Evolutionary conservation across 2,329 filamentous ascomycete species (phyloP), one percentile per base, ranked within the genome.

Genomic region (Paradendryphiella salina): DNA sequence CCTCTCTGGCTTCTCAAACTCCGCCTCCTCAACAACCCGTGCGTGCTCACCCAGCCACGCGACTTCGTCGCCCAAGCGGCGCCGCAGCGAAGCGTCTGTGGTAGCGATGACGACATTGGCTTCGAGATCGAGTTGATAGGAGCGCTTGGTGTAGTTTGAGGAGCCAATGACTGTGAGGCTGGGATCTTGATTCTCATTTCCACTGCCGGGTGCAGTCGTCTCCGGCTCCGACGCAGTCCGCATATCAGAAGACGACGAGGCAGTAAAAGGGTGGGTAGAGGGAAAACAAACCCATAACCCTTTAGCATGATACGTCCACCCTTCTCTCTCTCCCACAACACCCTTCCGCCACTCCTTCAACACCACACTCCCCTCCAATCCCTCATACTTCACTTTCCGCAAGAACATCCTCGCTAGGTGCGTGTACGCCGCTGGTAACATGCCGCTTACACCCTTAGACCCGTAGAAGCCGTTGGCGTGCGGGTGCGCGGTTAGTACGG

Each of bases 281-380:
- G 87, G 83, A 46, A 93, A 79, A 0, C 89, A 90, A 20, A 96
- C 80, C 93, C 93, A 97, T 2, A 97, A 79, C 0, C 94, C 94
- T 74, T 99, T 99, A 39, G 94, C 94, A 66, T 99, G 94, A 73
- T 99, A 99, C 0, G 93, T 96, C 94, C 95, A 99, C 0, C 90
- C 93, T 1, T 80, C 89, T 0, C 88, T 85, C 63, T 90, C 82
- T 14, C 88, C 88, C 2, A 96, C 88, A 0, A 85, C 89, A 7
- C 94, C 94, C 37, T 81, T 81, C 5, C 87, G 83, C 94, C 94
- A 99, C 75, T 99, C 94, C 56, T 90, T 89, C 3, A 99, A 78
- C 3, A 82, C 75, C 21, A 96, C 87, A 8, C 81, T 79, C 1
- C 80, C 76, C 9, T 78, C 79, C 4, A 82, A 74, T 1, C 81